These are phyloP conservation scores for Monosporascus sp. DNA, from an alignment of 2,329 filamentous ascomycete species.

Conservation along the genomic window DNA sequence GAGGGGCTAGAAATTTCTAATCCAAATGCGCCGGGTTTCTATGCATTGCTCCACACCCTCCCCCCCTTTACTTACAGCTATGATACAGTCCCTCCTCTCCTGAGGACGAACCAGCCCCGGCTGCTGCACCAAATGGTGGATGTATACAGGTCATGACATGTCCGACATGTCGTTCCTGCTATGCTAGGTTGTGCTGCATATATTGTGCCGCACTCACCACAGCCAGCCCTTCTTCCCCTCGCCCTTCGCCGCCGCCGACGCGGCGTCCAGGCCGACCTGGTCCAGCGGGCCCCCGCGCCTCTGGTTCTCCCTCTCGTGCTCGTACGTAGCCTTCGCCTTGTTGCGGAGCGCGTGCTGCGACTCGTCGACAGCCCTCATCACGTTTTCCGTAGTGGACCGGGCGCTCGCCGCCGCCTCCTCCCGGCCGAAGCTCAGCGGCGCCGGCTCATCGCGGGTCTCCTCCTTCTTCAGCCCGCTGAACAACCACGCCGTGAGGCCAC, in stretches of 20 bases:
- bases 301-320: constrained; percentile 48
- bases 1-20: too few relatives aligned
- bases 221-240: constrained; percentile 44
- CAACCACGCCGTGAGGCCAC: constrained; percentile 31
- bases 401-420: constrained; percentile 28
- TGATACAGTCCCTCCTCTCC: too few relatives aligned
- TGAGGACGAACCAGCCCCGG: too few relatives aligned
- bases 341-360: constrained; percentile 28
- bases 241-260: constrained; percentile 15
- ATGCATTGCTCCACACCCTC: too few relatives aligned
- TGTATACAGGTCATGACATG: too few relatives aligned
- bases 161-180: too few relatives aligned
- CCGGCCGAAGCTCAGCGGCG: constrained; percentile 18
- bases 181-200: too few relatives aligned
- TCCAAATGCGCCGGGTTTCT: too few relatives aligned
- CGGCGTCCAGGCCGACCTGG: constrained; percentile 38
- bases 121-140: too few relatives aligned
- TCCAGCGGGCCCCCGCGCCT: constrained; percentile 46
- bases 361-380: constrained; percentile 25
- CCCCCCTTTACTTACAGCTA: too few relatives aligned
- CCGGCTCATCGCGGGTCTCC: constrained; percentile 16
- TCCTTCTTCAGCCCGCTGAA: constrained; percentile 34
- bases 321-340: constrained; percentile 40
- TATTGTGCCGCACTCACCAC: constrained; percentile 27
- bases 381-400: constrained; percentile 5